phyloP scores from a whole-genome alignment of 2,329 filamentous ascomycete genomes.

The Cladosporium sp. region DNA sequence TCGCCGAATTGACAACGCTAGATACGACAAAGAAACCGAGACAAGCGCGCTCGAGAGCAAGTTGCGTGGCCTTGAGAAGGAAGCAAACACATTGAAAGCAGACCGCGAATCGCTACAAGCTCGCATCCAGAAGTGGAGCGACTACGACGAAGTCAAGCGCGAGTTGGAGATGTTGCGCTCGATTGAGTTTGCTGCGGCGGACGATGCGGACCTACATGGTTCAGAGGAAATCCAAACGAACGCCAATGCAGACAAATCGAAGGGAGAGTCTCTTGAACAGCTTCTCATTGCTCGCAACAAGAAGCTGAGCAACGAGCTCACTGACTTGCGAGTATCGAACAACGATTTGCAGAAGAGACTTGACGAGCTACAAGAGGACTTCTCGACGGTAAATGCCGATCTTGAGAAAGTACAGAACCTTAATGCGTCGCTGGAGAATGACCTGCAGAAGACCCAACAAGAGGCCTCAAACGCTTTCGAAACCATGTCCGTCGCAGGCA shows the following conservation, averaged over 20 bases:
- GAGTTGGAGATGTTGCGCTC: conserved; percentile 94
- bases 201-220: conserved; percentile 57
- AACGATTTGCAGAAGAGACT: conserved; percentile 84
- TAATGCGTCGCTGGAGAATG: conserved; percentile 87
- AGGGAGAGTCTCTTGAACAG: conserved; percentile 72
- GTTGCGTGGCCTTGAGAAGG: conserved; percentile 76
- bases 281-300: conserved; percentile 91
- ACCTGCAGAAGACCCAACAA: conserved; percentile 83
- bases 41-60: conserved; percentile 75
- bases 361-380: conserved; percentile 77
- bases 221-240: conserved; percentile 47
- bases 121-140: conserved; percentile 85
- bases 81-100: conserved; percentile 70
- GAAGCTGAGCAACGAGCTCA: conserved; percentile 91
- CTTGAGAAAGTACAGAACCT: conserved; percentile 82
- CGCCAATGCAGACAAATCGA: conserved; percentile 51
- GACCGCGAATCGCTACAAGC: conserved; percentile 78
- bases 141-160: conserved; percentile 95
- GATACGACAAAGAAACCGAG: conserved; percentile 80
- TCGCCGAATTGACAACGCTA: conserved; percentile 79
- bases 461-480: conserved; percentile 83
- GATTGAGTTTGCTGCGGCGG: conserved; percentile 89
- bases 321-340: conserved; percentile 88
- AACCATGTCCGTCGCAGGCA: conserved; percentile 89
- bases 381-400: conserved; percentile 80